A percentile compares a stretch with the other conserved stretches of the same genome.
phyloP scores from a whole-genome alignment of 768 basidiomycete species.

The Leccinum olivaceopallidum region DNA sequence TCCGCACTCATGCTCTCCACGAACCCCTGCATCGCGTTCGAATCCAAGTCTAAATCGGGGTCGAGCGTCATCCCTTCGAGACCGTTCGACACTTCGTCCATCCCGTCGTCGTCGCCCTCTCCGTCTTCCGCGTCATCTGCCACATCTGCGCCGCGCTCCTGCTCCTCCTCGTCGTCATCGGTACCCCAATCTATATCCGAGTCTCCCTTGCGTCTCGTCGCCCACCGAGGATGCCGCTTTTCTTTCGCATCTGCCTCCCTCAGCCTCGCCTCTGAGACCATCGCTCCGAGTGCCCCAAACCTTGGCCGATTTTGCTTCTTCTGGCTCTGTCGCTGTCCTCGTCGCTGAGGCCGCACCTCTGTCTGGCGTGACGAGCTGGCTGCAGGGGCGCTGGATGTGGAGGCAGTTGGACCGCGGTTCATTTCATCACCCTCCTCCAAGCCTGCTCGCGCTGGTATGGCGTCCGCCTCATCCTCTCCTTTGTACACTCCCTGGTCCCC shows the following conservation, averaged over 20 bases:
- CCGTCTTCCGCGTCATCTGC: slow-evolving; percentile 14
- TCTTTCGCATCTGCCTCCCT: slow-evolving; percentile 35
- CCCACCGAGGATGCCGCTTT: slow-evolving; percentile 38
- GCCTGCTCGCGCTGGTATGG: neutral
- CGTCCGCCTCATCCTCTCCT: neutral
- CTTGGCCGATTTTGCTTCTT: slow-evolving; percentile 17
- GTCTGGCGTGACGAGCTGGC: slow-evolving; percentile 28
- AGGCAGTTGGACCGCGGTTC: slow-evolving; percentile 16
- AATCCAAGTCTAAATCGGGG: slow-evolving; percentile 48
- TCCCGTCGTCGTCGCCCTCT: slow-evolving; percentile 20
- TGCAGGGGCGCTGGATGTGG: neutral
- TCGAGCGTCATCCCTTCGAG: slow-evolving; percentile 67
- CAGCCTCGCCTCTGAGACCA: slow-evolving; percentile 53
- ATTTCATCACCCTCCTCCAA: neutral
- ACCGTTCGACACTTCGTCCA: slow-evolving; percentile 30
- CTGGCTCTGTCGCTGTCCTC: slow-evolving; percentile 26
- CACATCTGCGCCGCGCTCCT: neutral
- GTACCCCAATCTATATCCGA: slow-evolving; percentile 73
- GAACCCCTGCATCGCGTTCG: slow-evolving; percentile 54
- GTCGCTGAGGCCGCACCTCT: slow-evolving; percentile 20
- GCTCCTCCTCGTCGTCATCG: slow-evolving; percentile 35
- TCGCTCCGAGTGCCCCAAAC: slow-evolving; percentile 55
- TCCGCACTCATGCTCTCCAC: slow-evolving; percentile 48
- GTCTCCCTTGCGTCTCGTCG: slow-evolving; percentile 58
- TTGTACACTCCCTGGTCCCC: neutral